Conservation (phyloP, 2,329 filamentous ascomycete species). For the Ceratocystis cacaofunesta region DNA sequence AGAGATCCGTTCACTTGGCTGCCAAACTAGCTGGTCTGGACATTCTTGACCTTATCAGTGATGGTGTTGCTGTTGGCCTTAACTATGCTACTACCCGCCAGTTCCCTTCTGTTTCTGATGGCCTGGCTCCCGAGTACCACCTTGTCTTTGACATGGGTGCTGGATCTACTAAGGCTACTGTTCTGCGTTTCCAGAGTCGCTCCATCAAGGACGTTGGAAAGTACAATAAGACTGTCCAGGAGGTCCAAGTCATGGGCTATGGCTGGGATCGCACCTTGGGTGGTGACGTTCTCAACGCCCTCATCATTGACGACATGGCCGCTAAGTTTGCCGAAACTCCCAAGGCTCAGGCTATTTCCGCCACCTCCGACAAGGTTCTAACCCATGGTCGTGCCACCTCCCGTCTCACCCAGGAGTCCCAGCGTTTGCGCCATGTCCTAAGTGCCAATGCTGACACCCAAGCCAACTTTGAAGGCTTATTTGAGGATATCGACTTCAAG, state of each 20-base stretch:
- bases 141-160: conserved; percentile 97
- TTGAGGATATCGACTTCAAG: conserved; percentile 83
- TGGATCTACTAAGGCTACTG: conserved; percentile 78
- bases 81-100: conserved; percentile 89
- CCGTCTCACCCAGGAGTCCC: conserved; percentile 85
- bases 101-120: conserved; percentile 71
- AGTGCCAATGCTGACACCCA: conserved; percentile 80
- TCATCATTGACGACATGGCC: conserved; percentile 83
- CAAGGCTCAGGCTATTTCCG: conserved; percentile 48
- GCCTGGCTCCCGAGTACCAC: conserved; percentile 77
- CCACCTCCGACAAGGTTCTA: conserved; percentile 49
- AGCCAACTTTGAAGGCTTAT: conserved; percentile 73
- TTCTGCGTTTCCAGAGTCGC: conserved; percentile 78
- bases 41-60: conserved; percentile 70
- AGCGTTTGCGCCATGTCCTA: conserved; percentile 71
- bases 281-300: conserved; percentile 73
- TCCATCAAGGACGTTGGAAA: conserved; percentile 82
- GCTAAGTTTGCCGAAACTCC: conserved; percentile 58
- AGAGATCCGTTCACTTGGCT: conserved; percentile 67
- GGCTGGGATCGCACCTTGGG: conserved; percentile 85
- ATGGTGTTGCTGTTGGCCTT: conserved; percentile 80
- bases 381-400: conserved; percentile 71
- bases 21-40: conserved; percentile 79
- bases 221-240: conserved; percentile 92
- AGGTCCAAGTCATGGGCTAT: conserved; percentile 73